Evolutionary conservation across 2,329 filamentous ascomycete genomes (phyloP).

Genomic region (Curvularia spicifera): DNA sequence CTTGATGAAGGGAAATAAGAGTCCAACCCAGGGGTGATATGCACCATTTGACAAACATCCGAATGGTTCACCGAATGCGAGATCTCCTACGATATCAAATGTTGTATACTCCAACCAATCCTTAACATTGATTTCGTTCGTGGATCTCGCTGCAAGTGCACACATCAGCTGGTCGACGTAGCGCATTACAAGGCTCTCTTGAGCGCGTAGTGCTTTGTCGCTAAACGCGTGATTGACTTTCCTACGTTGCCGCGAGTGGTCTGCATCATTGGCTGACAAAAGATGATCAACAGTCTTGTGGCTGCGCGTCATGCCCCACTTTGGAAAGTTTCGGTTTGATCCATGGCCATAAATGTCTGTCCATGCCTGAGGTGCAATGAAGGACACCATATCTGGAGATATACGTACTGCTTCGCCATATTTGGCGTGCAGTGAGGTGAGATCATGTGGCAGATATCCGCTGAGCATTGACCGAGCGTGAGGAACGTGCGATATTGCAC

Average conservation of each 20-base stretch:
- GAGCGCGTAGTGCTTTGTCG: constrained; percentile 44
- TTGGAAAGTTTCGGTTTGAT: neutral
- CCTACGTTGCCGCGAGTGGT: constrained; percentile 37
- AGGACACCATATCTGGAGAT: constrained; percentile 12
- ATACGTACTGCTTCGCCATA: constrained; percentile 19
- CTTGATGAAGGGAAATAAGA: constrained; percentile 3
- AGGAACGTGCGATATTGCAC: constrained; percentile 22
- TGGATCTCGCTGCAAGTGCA: neutral
- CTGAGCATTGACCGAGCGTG: neutral
- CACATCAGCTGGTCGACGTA: constrained; percentile 35
- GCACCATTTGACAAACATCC: constrained; percentile 38
- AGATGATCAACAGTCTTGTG: constrained; percentile 13
- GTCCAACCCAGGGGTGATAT: constrained; percentile 44
- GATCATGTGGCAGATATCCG: constrained; percentile 2
- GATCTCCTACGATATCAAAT: constrained; percentile 53
- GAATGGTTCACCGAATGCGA: constrained; percentile 52
- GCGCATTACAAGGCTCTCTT: constrained; percentile 42
- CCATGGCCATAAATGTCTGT: constrained; percentile 47
- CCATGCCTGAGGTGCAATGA: constrained; percentile 40
- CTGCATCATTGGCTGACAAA: constrained; percentile 21
- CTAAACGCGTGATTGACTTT: constrained; percentile 46
- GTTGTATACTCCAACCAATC: constrained; percentile 47
- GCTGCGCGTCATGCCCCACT: constrained; percentile 2
- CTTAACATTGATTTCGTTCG: constrained; percentile 1
- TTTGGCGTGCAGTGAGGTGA: constrained; percentile 9